Evolutionary conservation across 495 filamentous ascomycete species (phyloP).

Genomic region (Penicillium taxi): DNA sequence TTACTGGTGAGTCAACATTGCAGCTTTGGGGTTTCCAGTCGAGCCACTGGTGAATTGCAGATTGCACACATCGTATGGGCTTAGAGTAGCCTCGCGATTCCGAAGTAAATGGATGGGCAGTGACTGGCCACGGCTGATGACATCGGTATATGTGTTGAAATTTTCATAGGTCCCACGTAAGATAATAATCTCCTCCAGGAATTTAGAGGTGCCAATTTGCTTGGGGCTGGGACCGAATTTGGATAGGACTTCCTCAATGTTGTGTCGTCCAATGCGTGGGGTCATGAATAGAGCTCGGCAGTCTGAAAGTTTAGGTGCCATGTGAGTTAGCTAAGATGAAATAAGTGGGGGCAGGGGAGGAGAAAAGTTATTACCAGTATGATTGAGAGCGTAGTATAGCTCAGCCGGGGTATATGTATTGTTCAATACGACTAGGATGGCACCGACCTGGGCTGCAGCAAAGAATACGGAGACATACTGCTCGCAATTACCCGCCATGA

Average conservation of each 20-base stretch:
- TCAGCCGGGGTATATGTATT: slow-evolving; percentile 64
- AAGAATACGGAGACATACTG: slow-evolving; percentile 64
- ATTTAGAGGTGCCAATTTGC: slow-evolving; percentile 20
- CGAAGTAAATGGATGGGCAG: slow-evolving; percentile 33
- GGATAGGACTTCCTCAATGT: slow-evolving; percentile 45
- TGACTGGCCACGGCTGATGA: slow-evolving; percentile 27
- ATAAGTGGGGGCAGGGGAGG: too few species aligned
- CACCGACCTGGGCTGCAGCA: slow-evolving; percentile 56
- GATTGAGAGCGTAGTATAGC: slow-evolving; percentile 53
- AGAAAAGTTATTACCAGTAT: slow-evolving; percentile 42
- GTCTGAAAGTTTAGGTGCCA: slow-evolving; percentile 26
- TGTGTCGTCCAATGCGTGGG: slow-evolving; percentile 49
- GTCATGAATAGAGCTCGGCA: slow-evolving; percentile 60
- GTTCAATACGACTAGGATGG: slow-evolving; percentile 60
- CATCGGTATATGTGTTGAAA: slow-evolving; percentile 46
- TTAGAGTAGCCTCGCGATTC: slow-evolving; percentile 41
- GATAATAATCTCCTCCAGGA: slow-evolving; percentile 45
- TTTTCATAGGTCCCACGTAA: slow-evolving; percentile 42
- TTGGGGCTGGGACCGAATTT: slow-evolving; percentile 39
- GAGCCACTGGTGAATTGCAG: slow-evolving; percentile 66
- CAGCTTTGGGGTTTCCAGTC: slow-evolving; percentile 62
- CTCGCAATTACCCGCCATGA: slow-evolving; percentile 67
- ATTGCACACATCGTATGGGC: slow-evolving; percentile 57
- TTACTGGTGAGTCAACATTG: slow-evolving; percentile 66
- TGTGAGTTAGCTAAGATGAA: too few species aligned